Evolutionary conservation across 306 rosid species (phyloP).

Genomic region (Gastrolobium villosum): DNA sequence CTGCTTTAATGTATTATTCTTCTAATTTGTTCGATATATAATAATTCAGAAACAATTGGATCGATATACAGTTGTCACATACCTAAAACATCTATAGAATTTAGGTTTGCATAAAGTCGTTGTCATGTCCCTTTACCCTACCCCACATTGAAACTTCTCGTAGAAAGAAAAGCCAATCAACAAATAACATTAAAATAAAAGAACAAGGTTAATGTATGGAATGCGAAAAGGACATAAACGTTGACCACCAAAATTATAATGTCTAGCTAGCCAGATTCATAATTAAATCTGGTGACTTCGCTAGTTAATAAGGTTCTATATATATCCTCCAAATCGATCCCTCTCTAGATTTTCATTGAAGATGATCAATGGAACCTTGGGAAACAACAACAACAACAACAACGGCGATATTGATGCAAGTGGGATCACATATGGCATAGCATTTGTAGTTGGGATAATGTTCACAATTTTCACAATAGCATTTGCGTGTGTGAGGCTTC

Average conservation of each 20-base stretch:
- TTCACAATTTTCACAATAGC: constrained; percentile 3
- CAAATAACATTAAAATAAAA: constrained; percentile 9
- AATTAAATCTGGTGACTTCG: too few species aligned
- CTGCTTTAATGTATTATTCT: background rate
- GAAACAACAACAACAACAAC: background rate
- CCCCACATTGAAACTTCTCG: constrained; percentile 23
- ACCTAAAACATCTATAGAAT: background rate
- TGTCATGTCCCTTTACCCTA: background rate
- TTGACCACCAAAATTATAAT: constrained; percentile 21
- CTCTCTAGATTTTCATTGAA: background rate
- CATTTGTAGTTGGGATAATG: constrained; percentile 26
- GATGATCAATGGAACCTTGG: constrained; percentile 32
- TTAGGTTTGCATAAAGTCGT: constrained; percentile 5
- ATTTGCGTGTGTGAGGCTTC: constrained; percentile 50
- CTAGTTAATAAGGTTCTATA: background rate
- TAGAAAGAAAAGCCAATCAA: constrained; percentile 21
- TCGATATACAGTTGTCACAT: background rate
- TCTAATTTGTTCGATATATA: background rate
- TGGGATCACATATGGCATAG: constrained; percentile 30
- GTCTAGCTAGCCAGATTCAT: too few species aligned
- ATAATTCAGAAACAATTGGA: background rate
- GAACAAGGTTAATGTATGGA: background rate
- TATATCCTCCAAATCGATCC: background rate
- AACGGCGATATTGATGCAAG: background rate
- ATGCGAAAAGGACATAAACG: constrained; percentile 35